Base-by-base conservation (phyloP, 177 flowering plant species). In the Vitis hybrid region DNA sequence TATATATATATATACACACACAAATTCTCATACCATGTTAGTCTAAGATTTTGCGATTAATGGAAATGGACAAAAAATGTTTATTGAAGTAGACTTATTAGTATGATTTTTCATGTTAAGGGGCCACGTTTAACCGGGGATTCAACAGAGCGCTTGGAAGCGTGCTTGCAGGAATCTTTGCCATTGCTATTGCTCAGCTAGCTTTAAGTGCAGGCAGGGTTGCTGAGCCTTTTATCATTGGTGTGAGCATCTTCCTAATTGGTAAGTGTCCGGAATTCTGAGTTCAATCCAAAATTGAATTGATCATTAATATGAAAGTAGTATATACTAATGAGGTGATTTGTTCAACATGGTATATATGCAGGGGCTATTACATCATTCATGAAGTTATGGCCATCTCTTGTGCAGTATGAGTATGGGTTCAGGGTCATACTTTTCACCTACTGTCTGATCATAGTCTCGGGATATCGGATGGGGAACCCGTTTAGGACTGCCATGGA, bases 111-210 rank as follows among this genome's bases (percentile, higher is more conserved):
- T 60, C 16, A 65, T 68, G 50, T 65, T 3, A 62, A 92, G 97
- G 97, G 18, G 86, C 90, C 5, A 92, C 95, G n/a, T 89, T 89
- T 51, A 90, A 87, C 63, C 74, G 85, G 70, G 97, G 97, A 63
- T 84, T 92, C 85, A 92, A 92, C 71, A 77, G 95, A 39, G 94
- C 94, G n/a, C 82, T 92, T 5, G 97, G 97, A 68, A 92, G 95
- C 75, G 69, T 92, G 70, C 85, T 89, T 50, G 97, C 97, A 1
- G 97, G 93, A 74, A 67, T 86, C 63, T 71, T 92, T 2, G 95
- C 92, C 12, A 73, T 92, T 56, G 71, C 68, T 12, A 74, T 87
- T 22, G 84, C 77, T 70, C 86, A 89, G 79, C 59, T 85, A 10
- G 95, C 94, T 48, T 68, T 90, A 15, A 67, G 16, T 39, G 48